Evolutionary conservation across 2,329 filamentous ascomycete species (phyloP).

Genomic region (Ophiostoma australiae): DNA sequence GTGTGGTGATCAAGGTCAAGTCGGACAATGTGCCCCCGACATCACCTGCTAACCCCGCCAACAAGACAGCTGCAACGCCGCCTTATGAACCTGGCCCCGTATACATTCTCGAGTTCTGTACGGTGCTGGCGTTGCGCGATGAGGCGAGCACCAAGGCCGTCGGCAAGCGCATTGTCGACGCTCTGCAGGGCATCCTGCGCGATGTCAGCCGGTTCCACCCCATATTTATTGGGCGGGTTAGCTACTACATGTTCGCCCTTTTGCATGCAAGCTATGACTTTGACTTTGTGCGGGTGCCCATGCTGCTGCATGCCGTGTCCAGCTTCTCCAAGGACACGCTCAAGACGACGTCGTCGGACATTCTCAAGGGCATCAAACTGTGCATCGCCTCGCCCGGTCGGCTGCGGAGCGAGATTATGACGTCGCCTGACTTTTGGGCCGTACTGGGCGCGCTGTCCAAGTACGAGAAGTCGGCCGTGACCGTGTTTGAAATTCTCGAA

Average conservation of each 20-base stretch:
- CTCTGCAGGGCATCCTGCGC: conserved; percentile 74
- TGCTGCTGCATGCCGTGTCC: conserved; percentile 86
- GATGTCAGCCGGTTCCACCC: conserved; percentile 75
- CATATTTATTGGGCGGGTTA: conserved; percentile 65
- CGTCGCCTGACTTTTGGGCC: conserved; percentile 95
- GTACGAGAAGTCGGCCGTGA: conserved; percentile 63
- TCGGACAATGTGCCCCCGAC: conserved; percentile 61
- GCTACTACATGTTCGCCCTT: conserved; percentile 80
- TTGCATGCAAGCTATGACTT: conserved; percentile 83
- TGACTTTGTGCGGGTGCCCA: conserved; percentile 85
- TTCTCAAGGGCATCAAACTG: conserved; percentile 71
- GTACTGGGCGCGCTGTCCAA: conserved; percentile 72
- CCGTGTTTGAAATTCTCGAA: conserved; percentile 84
- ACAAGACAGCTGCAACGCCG: conserved; percentile 48
- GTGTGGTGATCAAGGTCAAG: conserved; percentile 83
- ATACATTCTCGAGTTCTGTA: conserved; percentile 88
- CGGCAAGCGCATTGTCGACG: conserved; percentile 74
- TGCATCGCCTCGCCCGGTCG: conserved; percentile 75
- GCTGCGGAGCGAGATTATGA: conserved; percentile 86
- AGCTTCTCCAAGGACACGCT: conserved; percentile 75
- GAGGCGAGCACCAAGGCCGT: conserved; percentile 64
- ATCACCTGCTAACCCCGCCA: conserved; percentile 51
- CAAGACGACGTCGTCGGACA: conserved; percentile 67
- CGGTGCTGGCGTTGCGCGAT: conserved; percentile 72
- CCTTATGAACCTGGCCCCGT: conserved; percentile 81